Percentiles rank a stretch among this genome's conserved stretches.
Evolutionary conservation across 768 basidiomycete genomes (phyloP).

Genomic region (Lactarius akahatsu): DNA sequence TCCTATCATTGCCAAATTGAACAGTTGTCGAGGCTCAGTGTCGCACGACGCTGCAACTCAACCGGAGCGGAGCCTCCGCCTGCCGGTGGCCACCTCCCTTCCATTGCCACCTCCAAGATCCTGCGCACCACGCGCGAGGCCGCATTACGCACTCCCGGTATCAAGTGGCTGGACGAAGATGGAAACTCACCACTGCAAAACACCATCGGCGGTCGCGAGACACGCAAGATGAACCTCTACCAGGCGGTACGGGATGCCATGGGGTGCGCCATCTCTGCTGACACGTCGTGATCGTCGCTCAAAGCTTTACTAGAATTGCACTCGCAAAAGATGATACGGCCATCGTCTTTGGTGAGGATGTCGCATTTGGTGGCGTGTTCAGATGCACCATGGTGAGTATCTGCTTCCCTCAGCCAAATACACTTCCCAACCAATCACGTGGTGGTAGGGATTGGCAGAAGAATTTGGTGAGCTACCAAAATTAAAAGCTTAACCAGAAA

Average conservation of each 20-base stretch:
- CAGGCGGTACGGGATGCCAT: conserved; percentile 91
- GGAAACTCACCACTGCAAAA: conserved; percentile 42
- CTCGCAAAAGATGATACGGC: conserved; percentile 82
- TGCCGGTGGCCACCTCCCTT: conserved; percentile 73
- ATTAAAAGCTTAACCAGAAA: not conserved
- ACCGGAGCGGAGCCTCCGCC: conserved; percentile 63
- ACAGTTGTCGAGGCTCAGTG: conserved; percentile 15
- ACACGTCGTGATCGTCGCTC: conserved; percentile 8
- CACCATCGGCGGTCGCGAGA: conserved; percentile 74
- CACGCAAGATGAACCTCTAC: conserved; percentile 93
- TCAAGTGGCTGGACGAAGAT: conserved; percentile 70
- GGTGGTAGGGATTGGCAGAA: conserved; percentile 74
- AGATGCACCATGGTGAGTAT: conserved; percentile 80
- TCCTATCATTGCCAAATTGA: conserved; percentile 1
- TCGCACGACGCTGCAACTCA: conserved; percentile 24
- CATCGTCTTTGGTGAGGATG: conserved; percentile 88
- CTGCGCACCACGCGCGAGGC: conserved; percentile 65
- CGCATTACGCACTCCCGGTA: conserved; percentile 68
- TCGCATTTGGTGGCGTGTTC: conserved; percentile 94
- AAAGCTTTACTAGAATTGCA: conserved; percentile 56
- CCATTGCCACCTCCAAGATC: conserved; percentile 66
- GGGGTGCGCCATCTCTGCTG: conserved; percentile 48
- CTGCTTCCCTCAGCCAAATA: not conserved
- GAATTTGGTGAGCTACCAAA: conserved; percentile 69
- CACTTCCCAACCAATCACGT: not conserved